phyloP scores from a whole-genome alignment of 2,329 filamentous ascomycete species.

The Cladosporium sphaerospermum region DNA sequence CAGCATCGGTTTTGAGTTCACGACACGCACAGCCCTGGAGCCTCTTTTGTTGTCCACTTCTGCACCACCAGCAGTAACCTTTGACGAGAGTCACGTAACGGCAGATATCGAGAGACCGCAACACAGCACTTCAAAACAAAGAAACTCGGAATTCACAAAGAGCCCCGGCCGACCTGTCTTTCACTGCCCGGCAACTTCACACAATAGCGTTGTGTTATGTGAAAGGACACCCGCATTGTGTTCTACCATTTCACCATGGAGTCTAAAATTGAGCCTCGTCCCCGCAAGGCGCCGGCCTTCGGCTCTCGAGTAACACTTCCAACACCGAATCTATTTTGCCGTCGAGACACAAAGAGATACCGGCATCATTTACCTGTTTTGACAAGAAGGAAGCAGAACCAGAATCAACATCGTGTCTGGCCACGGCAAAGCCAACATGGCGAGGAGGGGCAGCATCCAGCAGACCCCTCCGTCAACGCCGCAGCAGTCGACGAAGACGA shows the following conservation, averaged over 20 bases:
- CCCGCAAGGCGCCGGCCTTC: not conserved
- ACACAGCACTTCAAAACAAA: too few species aligned
- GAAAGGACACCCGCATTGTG: not conserved
- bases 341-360: not conserved
- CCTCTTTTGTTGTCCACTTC: too few species aligned
- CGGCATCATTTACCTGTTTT: too few species aligned
- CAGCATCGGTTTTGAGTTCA: too few species aligned
- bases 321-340: not conserved
- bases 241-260: not conserved
- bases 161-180: not conserved
- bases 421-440: too few species aligned
- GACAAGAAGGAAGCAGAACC: too few species aligned
- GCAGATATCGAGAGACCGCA: too few species aligned
- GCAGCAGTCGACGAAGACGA: not conserved
- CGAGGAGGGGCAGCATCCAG: too few species aligned
- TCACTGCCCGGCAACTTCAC: not conserved
- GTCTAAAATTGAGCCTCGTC: not conserved
- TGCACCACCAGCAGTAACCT: too few species aligned
- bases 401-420: too few species aligned
- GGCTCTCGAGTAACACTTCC: not conserved
- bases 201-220: conserved; percentile 6
- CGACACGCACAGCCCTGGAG: too few species aligned
- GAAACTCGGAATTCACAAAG: not conserved
- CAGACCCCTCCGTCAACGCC: not conserved
- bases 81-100: too few species aligned